A percentile compares a stretch with the other conserved stretches of the same genome.
These are phyloP conservation scores for Elsinoe perseae DNA, from an alignment of 2,329 filamentous ascomycete species.

Conservation along the genomic window DNA sequence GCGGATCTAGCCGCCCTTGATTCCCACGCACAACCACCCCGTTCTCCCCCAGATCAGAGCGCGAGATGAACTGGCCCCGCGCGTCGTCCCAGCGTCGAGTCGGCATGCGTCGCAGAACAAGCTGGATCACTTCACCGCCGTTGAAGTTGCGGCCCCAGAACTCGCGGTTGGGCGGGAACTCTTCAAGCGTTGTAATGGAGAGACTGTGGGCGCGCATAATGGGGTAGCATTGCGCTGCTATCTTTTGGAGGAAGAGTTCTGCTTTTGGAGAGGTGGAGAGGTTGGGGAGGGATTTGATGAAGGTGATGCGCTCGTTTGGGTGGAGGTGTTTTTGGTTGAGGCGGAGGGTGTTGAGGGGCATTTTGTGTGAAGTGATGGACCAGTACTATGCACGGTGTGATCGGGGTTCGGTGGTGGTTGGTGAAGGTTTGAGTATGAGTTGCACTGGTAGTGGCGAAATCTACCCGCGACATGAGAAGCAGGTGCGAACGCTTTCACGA, in stretches of 20 bases:
- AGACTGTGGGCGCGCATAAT: slow-evolving; percentile 43
- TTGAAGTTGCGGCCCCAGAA: slow-evolving; percentile 90
- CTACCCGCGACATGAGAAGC: no score
- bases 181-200: slow-evolving; percentile 55
- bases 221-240: slow-evolving; percentile 72
- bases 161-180: slow-evolving; percentile 71
- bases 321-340: slow-evolving; percentile 15
- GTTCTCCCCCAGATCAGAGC: not conserved
- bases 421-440: not conserved
- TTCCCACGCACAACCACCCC: slow-evolving; percentile 7
- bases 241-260: slow-evolving; percentile 64
- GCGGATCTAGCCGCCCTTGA: slow-evolving; percentile 7
- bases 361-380: not conserved
- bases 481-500: no score
- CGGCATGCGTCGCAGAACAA: slow-evolving; percentile 57
- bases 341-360: slow-evolving; percentile 15
- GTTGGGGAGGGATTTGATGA: slow-evolving; percentile 69
- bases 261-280: slow-evolving; percentile 46
- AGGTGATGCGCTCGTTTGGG: slow-evolving; percentile 71
- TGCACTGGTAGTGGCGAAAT: no score
- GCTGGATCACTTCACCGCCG: slow-evolving; percentile 75
- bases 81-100: not conserved
- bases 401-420: not conserved
- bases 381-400: not conserved
- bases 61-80: not conserved